phyloP scores from a whole-genome alignment of 2,329 filamentous ascomycete species.

The Fusarium sp. region DNA sequence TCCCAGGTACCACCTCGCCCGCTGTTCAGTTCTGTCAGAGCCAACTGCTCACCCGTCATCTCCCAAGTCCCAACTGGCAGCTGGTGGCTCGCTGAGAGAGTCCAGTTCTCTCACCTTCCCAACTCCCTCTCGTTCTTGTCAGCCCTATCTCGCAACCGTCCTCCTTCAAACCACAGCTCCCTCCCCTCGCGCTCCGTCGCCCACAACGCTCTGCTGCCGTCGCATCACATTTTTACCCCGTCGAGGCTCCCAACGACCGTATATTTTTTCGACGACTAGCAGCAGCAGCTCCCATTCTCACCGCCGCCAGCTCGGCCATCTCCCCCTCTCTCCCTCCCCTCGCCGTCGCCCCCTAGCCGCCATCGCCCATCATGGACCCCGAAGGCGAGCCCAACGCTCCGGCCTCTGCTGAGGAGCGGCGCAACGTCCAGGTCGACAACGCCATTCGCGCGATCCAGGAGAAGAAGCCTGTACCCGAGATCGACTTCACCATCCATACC shows the following conservation, averaged over 20 bases:
- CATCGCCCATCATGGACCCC: slow-evolving; percentile 60
- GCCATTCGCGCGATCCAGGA: slow-evolving; percentile 92
- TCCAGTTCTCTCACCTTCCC: slow-evolving; percentile 32
- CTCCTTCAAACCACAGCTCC: slow-evolving; percentile 39
- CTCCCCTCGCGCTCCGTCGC: slow-evolving; percentile 16
- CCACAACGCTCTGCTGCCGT: slow-evolving; percentile 23
- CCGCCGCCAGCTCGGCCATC: slow-evolving; percentile 45
- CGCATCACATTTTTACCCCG: slow-evolving; percentile 28
- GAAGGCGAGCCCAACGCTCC: slow-evolving; percentile 57
- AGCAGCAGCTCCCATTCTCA: slow-evolving; percentile 42
- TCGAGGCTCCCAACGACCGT: slow-evolving; percentile 25
- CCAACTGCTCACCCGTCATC: slow-evolving; percentile 35
- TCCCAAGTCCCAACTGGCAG: slow-evolving; percentile 16
- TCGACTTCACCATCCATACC: slow-evolving; percentile 97
- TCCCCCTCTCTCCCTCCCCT: slow-evolving; percentile 27
- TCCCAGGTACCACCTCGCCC: slow-evolving; percentile 26
- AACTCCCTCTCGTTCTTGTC: slow-evolving; percentile 45
- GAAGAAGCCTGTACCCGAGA: slow-evolving; percentile 96
- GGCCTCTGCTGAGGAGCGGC: slow-evolving; percentile 60
- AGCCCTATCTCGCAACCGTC: slow-evolving; percentile 48
- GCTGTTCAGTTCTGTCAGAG: slow-evolving; percentile 11
- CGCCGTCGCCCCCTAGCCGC: slow-evolving; percentile 38
- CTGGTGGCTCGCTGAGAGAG: slow-evolving; percentile 25
- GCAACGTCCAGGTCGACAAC: slow-evolving; percentile 83
- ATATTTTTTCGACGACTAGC: slow-evolving; percentile 24